Conservation (phyloP, 1,139 yeast species). For the Blastobotrys malaysiensis region DNA sequence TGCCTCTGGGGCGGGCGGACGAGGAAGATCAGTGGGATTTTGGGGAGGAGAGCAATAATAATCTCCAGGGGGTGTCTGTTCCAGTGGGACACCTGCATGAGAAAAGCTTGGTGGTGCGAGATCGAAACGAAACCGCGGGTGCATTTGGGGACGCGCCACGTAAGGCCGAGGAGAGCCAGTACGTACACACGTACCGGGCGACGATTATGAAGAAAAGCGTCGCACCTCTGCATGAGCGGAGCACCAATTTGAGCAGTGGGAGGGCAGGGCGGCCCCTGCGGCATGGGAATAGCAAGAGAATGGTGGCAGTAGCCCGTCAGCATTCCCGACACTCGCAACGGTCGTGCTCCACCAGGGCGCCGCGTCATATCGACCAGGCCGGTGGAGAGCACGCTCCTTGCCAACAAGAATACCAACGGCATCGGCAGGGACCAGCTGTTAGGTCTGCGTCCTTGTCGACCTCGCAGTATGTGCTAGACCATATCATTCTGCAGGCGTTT, state of each 20-base stretch:
- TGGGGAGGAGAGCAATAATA: constrained; percentile 7
- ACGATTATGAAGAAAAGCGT: background rate
- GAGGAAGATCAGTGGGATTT: constrained; percentile 11
- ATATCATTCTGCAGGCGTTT: constrained; percentile 14
- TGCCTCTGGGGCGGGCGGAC: too few relatives aligned
- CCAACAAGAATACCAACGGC: too few relatives aligned
- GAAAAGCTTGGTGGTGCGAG: background rate
- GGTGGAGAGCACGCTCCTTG: too few relatives aligned
- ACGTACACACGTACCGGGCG: background rate
- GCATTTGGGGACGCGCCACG: background rate
- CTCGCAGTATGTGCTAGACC: constrained; percentile 7
- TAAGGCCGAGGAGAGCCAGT: background rate
- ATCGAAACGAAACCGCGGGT: background rate
- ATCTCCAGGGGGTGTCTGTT: background rate
- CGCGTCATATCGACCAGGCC: too few relatives aligned
- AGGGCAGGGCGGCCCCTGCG: background rate
- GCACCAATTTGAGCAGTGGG: background rate
- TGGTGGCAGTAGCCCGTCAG: background rate
- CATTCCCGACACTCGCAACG: background rate
- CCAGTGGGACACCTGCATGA: background rate
- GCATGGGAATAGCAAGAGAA: background rate
- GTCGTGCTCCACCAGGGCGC: background rate
- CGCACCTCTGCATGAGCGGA: background rate
- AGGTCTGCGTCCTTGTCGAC: background rate
- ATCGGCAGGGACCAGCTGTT: background rate